Conservation (phyloP, 2,329 filamentous ascomycete genomes). For the Talaromyces amestolkiae region DNA sequence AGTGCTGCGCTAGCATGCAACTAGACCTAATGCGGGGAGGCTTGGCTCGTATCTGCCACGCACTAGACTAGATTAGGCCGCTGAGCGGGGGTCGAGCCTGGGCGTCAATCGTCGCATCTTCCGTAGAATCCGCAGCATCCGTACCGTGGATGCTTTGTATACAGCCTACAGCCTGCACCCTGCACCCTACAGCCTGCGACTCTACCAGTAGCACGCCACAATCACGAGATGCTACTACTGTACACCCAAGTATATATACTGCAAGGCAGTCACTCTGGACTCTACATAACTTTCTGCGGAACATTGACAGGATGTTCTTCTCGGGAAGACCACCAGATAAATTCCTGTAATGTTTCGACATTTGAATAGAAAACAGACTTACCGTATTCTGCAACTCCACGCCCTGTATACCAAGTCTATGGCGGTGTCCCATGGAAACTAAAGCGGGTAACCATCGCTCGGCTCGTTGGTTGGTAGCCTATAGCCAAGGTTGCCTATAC, state of each 20-base stretch:
- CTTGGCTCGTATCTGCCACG: background rate
- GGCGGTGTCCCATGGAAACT: background rate
- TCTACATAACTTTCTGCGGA: too few relatives aligned
- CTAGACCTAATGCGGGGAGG: background rate
- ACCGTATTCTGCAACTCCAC: slow-evolving; percentile 8
- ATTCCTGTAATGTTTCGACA: too few relatives aligned
- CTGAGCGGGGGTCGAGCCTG: background rate
- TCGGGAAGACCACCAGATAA: too few relatives aligned
- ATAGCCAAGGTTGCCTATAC: background rate
- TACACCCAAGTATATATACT: background rate
- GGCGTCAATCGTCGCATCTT: slow-evolving; percentile 6
- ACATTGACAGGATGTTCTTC: too few relatives aligned
- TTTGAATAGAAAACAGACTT: too few relatives aligned
- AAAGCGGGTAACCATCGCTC: slow-evolving; percentile 1
- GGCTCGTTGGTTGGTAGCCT: background rate
- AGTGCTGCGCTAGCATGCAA: background rate
- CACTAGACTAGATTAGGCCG: background rate
- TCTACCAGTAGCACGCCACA: background rate
- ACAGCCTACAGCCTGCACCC: too few relatives aligned
- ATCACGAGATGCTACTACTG: background rate
- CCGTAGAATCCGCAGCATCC: background rate
- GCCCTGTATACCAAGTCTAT: background rate
- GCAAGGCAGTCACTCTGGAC: background rate
- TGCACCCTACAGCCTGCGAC: too few relatives aligned
- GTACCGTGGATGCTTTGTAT: slow-evolving; percentile 8